Evolutionary conservation across 2,329 filamentous ascomycete species (phyloP), one percentile per base, ranked within the genome.

Genomic region (Cyphellophora attinorum): DNA sequence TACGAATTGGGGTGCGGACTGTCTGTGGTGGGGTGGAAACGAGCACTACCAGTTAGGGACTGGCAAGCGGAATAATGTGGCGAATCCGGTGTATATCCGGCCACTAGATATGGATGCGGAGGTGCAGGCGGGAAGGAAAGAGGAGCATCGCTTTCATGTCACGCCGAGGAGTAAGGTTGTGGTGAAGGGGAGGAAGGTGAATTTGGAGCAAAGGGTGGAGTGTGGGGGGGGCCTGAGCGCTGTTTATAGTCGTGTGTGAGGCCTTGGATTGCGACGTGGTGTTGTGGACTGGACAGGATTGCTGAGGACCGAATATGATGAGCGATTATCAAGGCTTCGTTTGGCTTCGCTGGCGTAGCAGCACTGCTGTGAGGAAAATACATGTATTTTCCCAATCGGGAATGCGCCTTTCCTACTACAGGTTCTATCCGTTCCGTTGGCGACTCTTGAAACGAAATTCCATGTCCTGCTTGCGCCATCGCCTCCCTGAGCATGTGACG

Each of bases 11-110:
- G 91, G 91, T 31, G 77, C 81, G 4, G 91, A 96, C 55, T 79
- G 88, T 18, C 57, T 96, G 2, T 93, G 85, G 67, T 98, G 88
- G 85, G 91, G 91, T 42, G 85, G 85, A 34, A 98, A 96, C 51
- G 88, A 96, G 62, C 75, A 80, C 55, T 95, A 82, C 58, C 91
- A 98, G 60, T 73, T 98, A 16, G 91, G 91, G 10, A 95, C 82
- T 1, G 88, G 91, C 17, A 93, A 82, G 65, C 67, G 89, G 42
- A 91, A 76, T 51, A 96, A 96, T 52, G 54, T 82, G 6, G 74
- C 75, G 34, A 68, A 71, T 10, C 91, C 91, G 1, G 68, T 70
- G 2, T 89, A 94, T 53, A 85, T 95, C 34, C 74, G 76, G 19
- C 81, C 85, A 11, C 58, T 89, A 27, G 85, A 93, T 42, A 60